A percentile compares a stretch with the other conserved stretches of the same genome.
Conservation (phyloP, 768 basidiomycete genomes). For the Stropharia rugosoannulata region DNA sequence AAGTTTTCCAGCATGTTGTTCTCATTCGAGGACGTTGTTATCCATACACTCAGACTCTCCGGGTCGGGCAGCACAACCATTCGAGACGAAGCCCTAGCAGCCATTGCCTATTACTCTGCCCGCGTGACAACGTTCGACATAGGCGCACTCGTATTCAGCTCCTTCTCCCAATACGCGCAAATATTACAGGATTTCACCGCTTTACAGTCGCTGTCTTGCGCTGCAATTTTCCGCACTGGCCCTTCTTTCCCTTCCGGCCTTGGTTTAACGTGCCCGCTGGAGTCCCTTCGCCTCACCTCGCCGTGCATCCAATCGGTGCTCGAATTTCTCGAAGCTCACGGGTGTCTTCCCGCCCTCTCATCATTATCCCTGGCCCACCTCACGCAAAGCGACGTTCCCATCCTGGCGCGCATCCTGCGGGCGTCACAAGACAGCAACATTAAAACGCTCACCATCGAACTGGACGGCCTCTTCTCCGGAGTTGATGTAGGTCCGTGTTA, state of each 20-base stretch:
- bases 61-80: constrained; percentile 13
- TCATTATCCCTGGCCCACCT: constrained; percentile 15
- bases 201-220: constrained; percentile 15
- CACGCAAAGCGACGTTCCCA: constrained; percentile 6
- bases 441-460: constrained; percentile 16
- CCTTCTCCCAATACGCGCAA: constrained; percentile 11
- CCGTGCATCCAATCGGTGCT: constrained; percentile 14
- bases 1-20: constrained; percentile 16
- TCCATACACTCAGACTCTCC: constrained; percentile 12
- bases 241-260: not conserved
- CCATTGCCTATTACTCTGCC: constrained; percentile 5
- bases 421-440: constrained; percentile 9
- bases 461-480: constrained; percentile 18
- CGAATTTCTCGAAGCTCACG: constrained; percentile 9
- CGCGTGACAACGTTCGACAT: constrained; percentile 10
- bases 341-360: constrained; percentile 11
- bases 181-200: constrained; percentile 11
- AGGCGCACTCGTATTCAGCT: constrained; percentile 13
- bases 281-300: constrained; percentile 11
- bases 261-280: constrained; percentile 6
- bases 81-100: constrained; percentile 12
- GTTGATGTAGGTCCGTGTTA: constrained; percentile 18
- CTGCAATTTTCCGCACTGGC: constrained; percentile 10
- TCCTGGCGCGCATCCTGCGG: constrained; percentile 9
- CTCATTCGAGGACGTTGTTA: constrained; percentile 5